Evolutionary conservation across 2,329 filamentous ascomycete species (phyloP).

Genomic region (Tolypocladium album): DNA sequence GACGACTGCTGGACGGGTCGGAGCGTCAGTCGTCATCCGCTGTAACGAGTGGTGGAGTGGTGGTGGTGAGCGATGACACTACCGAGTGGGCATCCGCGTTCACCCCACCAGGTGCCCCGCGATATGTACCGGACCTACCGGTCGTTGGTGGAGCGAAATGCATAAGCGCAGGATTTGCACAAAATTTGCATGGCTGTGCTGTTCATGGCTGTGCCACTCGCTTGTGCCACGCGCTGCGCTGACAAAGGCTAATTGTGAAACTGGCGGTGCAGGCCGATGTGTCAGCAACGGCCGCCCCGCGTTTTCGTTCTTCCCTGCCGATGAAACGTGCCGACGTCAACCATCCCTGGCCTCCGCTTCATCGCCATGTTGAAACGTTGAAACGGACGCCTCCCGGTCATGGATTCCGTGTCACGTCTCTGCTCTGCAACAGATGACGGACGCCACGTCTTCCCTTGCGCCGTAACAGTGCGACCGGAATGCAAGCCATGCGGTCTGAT

Average conservation of each 20-base stretch:
- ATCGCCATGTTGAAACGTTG: not conserved
- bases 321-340: not conserved
- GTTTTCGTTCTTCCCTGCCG: not conserved
- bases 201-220: not conserved
- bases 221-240: not conserved
- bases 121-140: not conserved
- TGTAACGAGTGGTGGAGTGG: not conserved
- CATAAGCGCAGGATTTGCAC: not conserved
- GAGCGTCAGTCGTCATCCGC: not conserved
- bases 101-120: not conserved
- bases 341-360: not conserved
- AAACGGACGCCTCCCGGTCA: not conserved
- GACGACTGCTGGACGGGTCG: not conserved
- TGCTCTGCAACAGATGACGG: not conserved
- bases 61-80: not conserved
- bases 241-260: no score
- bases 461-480: not conserved
- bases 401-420: not conserved
- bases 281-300: not conserved
- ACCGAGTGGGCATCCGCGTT: not conserved
- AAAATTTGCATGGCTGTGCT: not conserved
- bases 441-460: not conserved
- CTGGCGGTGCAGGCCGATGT: not conserved
- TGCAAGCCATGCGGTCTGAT: constrained; percentile 1
- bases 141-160: not conserved